These are phyloP conservation scores for Lactifluus echinatus DNA, from an alignment of 768 basidiomycete species.

Conservation along the genomic window DNA sequence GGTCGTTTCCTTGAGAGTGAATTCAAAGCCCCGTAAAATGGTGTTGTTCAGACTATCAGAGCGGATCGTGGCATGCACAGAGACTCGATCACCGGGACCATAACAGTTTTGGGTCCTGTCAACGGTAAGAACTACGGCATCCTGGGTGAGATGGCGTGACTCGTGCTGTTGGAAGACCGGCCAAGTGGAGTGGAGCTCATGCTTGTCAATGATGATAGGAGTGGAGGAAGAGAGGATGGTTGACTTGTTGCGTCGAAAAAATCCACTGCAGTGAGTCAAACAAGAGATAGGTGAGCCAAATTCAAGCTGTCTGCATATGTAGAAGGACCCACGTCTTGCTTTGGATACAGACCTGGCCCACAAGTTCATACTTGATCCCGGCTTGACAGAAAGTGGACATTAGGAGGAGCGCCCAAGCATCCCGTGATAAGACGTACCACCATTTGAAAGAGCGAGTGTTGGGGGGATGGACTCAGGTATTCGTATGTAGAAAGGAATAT, in stretches of 20 bases:
- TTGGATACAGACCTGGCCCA: slow-evolving; percentile 78
- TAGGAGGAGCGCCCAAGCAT: neutral
- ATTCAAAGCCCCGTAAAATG: slow-evolving; percentile 76
- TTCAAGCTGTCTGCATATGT: neutral
- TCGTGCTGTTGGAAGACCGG: slow-evolving; percentile 80
- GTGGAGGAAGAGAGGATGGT: slow-evolving; percentile 58
- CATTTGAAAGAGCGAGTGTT: slow-evolving; percentile 68
- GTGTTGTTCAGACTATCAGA: slow-evolving; percentile 61
- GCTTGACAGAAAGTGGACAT: slow-evolving; percentile 33
- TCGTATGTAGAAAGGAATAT: slow-evolving; percentile 83
- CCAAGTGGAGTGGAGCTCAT: slow-evolving; percentile 91
- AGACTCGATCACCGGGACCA: slow-evolving; percentile 77
- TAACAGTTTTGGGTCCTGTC: slow-evolving; percentile 73
- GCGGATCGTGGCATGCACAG: slow-evolving; percentile 61
- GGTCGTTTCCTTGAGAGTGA: slow-evolving; percentile 68
- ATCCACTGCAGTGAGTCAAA: slow-evolving; percentile 41
- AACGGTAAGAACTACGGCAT: slow-evolving; percentile 67
- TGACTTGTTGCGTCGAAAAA: slow-evolving; percentile 74
- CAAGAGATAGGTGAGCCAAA: neutral
- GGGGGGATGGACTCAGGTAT: slow-evolving; percentile 91
- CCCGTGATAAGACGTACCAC: slow-evolving; percentile 36
- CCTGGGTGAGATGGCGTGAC: slow-evolving; percentile 52
- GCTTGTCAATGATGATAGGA: slow-evolving; percentile 80
- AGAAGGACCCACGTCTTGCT: slow-evolving; percentile 61
- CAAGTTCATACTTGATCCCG: slow-evolving; percentile 84